phyloP scores from a whole-genome alignment of 2,329 filamentous ascomycete species.

The Penicillium sp. region DNA sequence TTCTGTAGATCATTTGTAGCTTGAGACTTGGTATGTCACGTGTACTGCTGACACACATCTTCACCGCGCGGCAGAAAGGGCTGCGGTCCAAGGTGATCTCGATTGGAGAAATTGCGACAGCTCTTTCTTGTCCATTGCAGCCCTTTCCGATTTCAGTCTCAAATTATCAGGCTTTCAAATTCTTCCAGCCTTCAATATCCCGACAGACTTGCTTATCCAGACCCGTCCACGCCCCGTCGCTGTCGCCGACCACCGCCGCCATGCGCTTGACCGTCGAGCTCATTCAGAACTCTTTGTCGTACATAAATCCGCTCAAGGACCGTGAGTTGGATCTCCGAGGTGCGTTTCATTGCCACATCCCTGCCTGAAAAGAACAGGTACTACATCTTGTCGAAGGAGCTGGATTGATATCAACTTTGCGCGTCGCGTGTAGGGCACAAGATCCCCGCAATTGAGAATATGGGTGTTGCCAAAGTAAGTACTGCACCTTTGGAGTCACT shows the following conservation, averaged over 20 bases:
- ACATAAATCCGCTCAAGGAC: slow-evolving; percentile 97
- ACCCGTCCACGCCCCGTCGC: background rate
- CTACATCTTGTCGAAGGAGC: slow-evolving; percentile 67
- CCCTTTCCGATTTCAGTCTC: background rate
- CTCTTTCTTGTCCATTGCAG: slow-evolving; percentile 7
- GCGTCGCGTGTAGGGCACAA: slow-evolving; percentile 73
- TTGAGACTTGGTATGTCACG: background rate
- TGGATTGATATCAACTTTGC: slow-evolving; percentile 74
- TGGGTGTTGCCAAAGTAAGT: slow-evolving; percentile 87
- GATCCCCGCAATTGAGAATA: slow-evolving; percentile 94
- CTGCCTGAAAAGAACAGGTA: slow-evolving; percentile 69
- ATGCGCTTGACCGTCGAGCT: slow-evolving; percentile 97
- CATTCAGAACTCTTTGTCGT: slow-evolving; percentile 90
- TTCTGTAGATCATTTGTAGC: background rate
- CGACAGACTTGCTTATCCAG: slow-evolving; percentile 6
- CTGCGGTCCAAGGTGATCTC: slow-evolving; percentile 14
- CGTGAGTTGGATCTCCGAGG: slow-evolving; percentile 98
- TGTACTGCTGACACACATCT: background rate
- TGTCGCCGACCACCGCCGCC: slow-evolving; percentile 26
- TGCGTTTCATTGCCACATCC: slow-evolving; percentile 53
- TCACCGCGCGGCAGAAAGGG: slow-evolving; percentile 26
- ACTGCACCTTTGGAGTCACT: background rate
- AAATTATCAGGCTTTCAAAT: background rate
- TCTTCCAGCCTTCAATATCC: slow-evolving; percentile 12
- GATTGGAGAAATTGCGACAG: slow-evolving; percentile 21